Conservation (phyloP, 192 early-diverging fungal genomes). For the Umbelopsis sp. region DNA sequence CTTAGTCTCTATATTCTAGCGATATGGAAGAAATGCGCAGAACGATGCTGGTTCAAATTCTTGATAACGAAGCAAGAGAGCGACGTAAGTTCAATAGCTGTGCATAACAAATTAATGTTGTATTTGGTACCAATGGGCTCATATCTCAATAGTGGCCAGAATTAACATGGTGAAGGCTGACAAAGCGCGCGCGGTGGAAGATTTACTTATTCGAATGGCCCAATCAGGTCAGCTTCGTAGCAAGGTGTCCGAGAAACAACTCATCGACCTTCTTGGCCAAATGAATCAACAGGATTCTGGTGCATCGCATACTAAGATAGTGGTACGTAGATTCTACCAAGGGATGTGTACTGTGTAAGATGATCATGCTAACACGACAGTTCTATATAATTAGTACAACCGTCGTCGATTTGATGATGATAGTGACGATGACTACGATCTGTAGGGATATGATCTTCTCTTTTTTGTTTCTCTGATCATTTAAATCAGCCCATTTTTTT, state of each 20-base stretch:
- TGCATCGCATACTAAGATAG: slow-evolving; percentile 67
- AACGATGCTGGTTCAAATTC: slow-evolving; percentile 79
- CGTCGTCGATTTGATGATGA: slow-evolving; percentile 56
- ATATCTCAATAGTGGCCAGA: slow-evolving; percentile 65
- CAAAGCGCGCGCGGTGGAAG: slow-evolving; percentile 86
- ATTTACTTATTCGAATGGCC: slow-evolving; percentile 90
- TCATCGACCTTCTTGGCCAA: slow-evolving; percentile 85
- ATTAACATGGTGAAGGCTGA: slow-evolving; percentile 91
- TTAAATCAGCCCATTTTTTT: no score
- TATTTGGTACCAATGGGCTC: background rate
- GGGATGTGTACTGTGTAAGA: background rate
- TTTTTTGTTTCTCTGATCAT: background rate
- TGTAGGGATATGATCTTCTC: slow-evolving; percentile 29
- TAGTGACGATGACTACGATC: slow-evolving; percentile 60
- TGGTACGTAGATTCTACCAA: slow-evolving; percentile 51
- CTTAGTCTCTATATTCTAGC: slow-evolving; percentile 34
- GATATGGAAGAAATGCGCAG: slow-evolving; percentile 87
- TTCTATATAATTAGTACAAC: slow-evolving; percentile 49
- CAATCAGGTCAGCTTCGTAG: slow-evolving; percentile 78
- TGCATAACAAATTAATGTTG: background rate
- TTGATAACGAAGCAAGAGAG: slow-evolving; percentile 80
- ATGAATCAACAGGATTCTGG: slow-evolving; percentile 71
- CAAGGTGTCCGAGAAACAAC: slow-evolving; percentile 81
- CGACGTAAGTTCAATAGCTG: slow-evolving; percentile 56
- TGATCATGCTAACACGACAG: background rate